Percentiles rank a stretch among this genome's conserved stretches.
phyloP scores from a whole-genome alignment of 2,329 filamentous ascomycete genomes.

The Waltergamsia citrina region DNA sequence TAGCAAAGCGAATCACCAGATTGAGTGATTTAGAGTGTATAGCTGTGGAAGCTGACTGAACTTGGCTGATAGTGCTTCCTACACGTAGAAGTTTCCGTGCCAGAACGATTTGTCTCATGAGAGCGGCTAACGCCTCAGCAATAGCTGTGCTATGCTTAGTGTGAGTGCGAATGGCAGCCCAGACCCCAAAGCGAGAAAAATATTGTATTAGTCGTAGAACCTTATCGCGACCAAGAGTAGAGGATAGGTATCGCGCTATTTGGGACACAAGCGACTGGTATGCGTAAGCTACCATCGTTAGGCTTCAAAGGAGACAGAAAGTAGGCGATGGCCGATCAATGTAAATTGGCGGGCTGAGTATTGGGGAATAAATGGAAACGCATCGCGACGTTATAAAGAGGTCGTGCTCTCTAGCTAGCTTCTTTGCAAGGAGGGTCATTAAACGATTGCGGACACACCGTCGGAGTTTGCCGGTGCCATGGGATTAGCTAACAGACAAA shows the following conservation, averaged over 20 bases:
- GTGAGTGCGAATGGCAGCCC: background rate
- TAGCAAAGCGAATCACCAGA: background rate
- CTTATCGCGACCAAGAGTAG: conserved; percentile 1
- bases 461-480: no score
- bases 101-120: background rate
- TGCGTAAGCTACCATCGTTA: background rate
- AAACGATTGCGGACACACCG: no score
- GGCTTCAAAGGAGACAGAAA: no score
- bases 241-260: background rate
- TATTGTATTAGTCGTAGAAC: background rate
- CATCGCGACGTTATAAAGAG: no score
- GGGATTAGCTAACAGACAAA: no score
- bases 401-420: no score
- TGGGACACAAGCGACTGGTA: background rate
- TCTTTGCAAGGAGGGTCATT: no score
- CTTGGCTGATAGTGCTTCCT: background rate
- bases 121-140: no score
- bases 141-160: no score
- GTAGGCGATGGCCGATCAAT: no score
- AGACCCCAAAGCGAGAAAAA: background rate
- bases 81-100: background rate
- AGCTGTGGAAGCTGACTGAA: background rate
- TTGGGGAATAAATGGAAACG: no score
- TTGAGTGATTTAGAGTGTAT: background rate
- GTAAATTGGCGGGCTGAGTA: no score